Percentiles rank a stretch among this genome's conserved stretches.
These are phyloP conservation scores for Sporobolomyces pararoseus DNA, from an alignment of 768 basidiomycete genomes.

Conservation along the genomic window DNA sequence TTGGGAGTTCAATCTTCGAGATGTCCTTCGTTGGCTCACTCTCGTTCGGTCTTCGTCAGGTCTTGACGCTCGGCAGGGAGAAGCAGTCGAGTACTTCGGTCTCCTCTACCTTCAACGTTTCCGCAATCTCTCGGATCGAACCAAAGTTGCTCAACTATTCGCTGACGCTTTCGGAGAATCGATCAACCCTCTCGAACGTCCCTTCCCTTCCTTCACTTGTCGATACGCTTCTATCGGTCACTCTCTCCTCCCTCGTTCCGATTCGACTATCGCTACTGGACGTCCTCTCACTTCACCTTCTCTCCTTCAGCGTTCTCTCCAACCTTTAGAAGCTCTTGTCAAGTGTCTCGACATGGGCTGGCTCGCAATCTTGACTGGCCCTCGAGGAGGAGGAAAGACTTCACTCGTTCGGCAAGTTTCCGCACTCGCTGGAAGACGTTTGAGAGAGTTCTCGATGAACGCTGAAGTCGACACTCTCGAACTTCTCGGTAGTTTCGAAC, in stretches of 20 bases:
- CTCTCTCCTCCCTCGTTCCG: constrained; percentile 51
- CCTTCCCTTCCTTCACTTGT: constrained; percentile 46
- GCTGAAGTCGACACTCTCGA: constrained; percentile 88
- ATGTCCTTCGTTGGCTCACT: constrained; percentile 81
- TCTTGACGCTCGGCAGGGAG: constrained; percentile 45
- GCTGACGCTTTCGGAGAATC: constrained; percentile 50
- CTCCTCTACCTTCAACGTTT: constrained; percentile 82
- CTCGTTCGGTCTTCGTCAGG: constrained; percentile 49
- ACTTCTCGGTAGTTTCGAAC: constrained; percentile 92
- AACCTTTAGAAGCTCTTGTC: constrained; percentile 69
- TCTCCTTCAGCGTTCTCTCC: constrained; percentile 62
- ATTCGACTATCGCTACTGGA: constrained; percentile 47
- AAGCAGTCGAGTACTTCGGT: constrained; percentile 62
- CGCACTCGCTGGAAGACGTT: constrained; percentile 61
- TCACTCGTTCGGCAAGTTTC: constrained; percentile 67
- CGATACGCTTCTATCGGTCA: constrained; percentile 64
- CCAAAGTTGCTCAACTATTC: constrained; percentile 49
- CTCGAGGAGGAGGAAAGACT: constrained; percentile 72
- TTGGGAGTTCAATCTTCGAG: constrained; percentile 98
- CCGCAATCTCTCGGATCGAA: constrained; percentile 66
- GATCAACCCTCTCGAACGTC: constrained; percentile 55
- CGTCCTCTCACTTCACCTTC: constrained; percentile 49
- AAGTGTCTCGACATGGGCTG: constrained; percentile 70
- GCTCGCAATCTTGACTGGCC: constrained; percentile 84
- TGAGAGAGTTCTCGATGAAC: constrained; percentile 74